Evolutionary conservation across 2,329 filamentous ascomycete species (phyloP), one percentile per base, ranked within the genome.

Genomic region (Fusarium lateritium): DNA sequence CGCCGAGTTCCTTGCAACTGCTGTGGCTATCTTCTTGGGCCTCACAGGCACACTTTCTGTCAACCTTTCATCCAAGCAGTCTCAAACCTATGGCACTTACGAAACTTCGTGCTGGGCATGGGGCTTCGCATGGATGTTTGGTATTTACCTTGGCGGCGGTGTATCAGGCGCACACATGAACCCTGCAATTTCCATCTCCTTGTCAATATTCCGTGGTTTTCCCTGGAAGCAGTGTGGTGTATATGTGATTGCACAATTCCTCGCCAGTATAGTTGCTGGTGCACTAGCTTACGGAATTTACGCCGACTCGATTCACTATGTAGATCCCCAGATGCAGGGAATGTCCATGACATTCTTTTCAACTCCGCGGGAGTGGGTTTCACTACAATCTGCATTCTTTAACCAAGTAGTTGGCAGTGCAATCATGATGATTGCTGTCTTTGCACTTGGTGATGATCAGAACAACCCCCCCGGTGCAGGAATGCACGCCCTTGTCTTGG

Each of bases 401-500:
- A 78, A 77, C 28, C 77, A 81, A 62, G 72, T 79, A 2, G 74
- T 80, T 2, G 78, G 76, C 1, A 75, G 76, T 0, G 78, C 78
- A 2, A 71, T 79, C 22, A 76, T 81, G 73, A 76, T 77, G 71
- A 76, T 80, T 17, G 77, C 76, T 2, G 78, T 81, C 0, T 76
- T 81, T 7, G 78, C 79, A 0, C 64, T 80, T 0, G 78, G 78
- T 5, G 79, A 81, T 47, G 78, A 79, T 39, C 75, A 77, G 40
- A 81, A 81, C 34, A 77, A 79, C n/a, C 76, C 79, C 0, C 79
- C 78, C 0, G 79, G 77, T 0, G 77, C 77, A 4, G 79, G 79
- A 7, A 80, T 79, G 70, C 77, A 79, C 44, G 76, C 79, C 5
- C 71, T 80, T 31, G 71, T 81, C 1, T 62, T 81, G 4, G 79